Conservation (phyloP, 2,329 filamentous ascomycete species). For the Aspergillus fumigatus region DNA sequence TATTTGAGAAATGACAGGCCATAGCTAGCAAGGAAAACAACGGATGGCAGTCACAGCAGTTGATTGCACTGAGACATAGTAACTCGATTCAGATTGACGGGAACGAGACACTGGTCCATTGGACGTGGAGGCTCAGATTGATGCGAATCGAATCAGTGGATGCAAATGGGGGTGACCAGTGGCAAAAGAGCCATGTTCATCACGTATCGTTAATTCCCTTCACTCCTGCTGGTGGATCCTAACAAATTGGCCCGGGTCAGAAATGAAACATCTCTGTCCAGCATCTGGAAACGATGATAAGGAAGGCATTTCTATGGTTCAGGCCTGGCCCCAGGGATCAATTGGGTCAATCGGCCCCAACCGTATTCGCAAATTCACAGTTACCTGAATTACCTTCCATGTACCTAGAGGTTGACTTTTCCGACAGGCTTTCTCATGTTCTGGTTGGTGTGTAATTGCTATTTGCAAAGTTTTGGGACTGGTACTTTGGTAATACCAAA, state of each 20-base stretch:
- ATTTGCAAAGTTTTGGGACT: not conserved
- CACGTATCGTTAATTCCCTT: conserved; percentile 16
- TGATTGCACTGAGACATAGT: not conserved
- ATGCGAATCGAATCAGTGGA: not conserved
- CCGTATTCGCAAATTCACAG: not conserved
- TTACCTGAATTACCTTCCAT: not conserved
- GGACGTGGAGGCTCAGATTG: not conserved
- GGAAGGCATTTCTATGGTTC: not conserved
- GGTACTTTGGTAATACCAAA: not conserved
- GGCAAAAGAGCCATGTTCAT: conserved; percentile 13
- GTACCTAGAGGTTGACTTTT: not conserved
- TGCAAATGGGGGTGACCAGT: conserved; percentile 1
- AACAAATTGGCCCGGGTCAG: not conserved
- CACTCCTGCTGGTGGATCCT: conserved; percentile 2
- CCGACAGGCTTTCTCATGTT: not conserved
- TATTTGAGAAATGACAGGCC: not conserved
- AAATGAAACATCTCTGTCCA: not conserved
- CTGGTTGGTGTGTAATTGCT: not conserved
- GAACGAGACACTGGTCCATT: not conserved
- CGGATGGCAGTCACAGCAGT: too few species aligned
- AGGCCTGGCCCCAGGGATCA: not conserved
- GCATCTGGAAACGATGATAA: not conserved
- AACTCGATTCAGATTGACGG: not conserved
- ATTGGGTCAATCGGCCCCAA: not conserved
- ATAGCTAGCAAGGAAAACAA: not conserved